Percentiles rank a stretch among this genome's conserved stretches.
These are phyloP conservation scores for Microbotryum saponariae DNA, from an alignment of 1,284 basidiomycete genomes.

Conservation along the genomic window DNA sequence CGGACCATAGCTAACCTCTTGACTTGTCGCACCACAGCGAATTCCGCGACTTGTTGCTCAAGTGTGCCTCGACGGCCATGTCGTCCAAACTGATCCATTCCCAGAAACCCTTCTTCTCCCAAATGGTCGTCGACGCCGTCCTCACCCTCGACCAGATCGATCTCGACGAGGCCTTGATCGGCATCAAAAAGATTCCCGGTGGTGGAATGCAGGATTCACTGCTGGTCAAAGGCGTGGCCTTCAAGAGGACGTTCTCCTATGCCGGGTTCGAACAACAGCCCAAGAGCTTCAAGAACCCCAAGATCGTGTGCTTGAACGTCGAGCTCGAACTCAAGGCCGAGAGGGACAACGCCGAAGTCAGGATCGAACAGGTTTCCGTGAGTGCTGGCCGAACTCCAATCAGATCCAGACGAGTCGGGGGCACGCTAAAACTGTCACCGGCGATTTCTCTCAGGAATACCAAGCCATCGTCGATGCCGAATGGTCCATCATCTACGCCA, in stretches of 20 bases:
- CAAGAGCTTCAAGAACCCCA: conserved; percentile 80
- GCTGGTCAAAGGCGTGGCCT: conserved; percentile 82
- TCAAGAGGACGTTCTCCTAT: conserved; percentile 99
- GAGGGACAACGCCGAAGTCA: conserved; percentile 98
- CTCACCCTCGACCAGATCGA: conserved; percentile 85
- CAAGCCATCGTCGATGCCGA: conserved; percentile 99
- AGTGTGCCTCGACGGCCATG: conserved; percentile 98
- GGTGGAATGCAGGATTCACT: conserved; percentile 90
- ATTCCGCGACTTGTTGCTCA: conserved; percentile 87
- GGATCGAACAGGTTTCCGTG: conserved; percentile 81
- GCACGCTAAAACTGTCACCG: too few relatives aligned
- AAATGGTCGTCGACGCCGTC: conserved; percentile 98
- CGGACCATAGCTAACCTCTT: background rate
- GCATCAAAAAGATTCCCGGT: conserved; percentile 98
- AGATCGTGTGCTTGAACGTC: conserved; percentile 91
- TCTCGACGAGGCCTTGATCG: conserved; percentile 92
- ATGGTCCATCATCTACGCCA: conserved; percentile 99
- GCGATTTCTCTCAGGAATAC: conserved; percentile 55
- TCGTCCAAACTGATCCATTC: conserved; percentile 98
- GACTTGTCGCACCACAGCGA: conserved; percentile 48
- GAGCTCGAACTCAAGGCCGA: conserved; percentile 99
- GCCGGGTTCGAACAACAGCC: conserved; percentile 99
- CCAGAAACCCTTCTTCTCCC: conserved; percentile 96
- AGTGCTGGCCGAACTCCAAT: conserved; percentile 7
- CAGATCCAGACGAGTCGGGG: background rate